Base-by-base conservation (phyloP, 129 eudicot genomes). In the Lactuca sativa region DNA sequence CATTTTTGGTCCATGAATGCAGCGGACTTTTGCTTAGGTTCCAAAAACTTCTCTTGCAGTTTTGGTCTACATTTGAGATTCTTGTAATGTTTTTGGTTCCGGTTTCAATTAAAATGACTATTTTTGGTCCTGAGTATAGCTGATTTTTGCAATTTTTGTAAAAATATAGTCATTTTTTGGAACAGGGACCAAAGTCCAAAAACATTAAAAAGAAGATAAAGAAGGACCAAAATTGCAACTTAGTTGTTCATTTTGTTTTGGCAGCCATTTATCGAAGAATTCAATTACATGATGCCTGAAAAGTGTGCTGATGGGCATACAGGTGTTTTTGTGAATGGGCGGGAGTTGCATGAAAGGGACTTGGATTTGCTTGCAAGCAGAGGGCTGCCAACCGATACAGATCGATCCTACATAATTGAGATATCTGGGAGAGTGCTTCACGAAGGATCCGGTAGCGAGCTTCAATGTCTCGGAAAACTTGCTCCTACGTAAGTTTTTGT, bases 191-290 rank as follows among this genome's bases (percentile, higher is more conserved):
- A 21, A 21, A 21, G 21, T 21, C 49, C 49, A 43, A 43, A 43
- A 43, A 43, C 13, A 13, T 43, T 43, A 8, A 43, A 8, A 40
- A 40, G 2, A 9, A 9, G 14, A 13, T 44, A 44, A 44, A 10
- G 10, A 44, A 2, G 14, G 13, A 9, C 14, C 13, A 44, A 44
- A 10, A 4, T 44, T 9, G 51, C 51, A 40, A 40, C 9, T 40
- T 40, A 40, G 31, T 48, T 6, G 8, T 15, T 55, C 18, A 16
- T 34, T 32, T 5, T 12, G 53, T 37, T 75, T 74, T 47, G 76
- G 79, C 84, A 95, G 99, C 96, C 99, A 10, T 83, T 78, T 52
- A 95, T 95, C 40, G 97, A 90, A 80, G 97, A 90, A 71, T 90
- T 95, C 72, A 85, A 86, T 74, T 82, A 85, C 75, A 87, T 88